These are phyloP conservation scores for Podaxis mareebaensis DNA, from an alignment of 768 basidiomycete genomes.

Conservation along the genomic window DNA sequence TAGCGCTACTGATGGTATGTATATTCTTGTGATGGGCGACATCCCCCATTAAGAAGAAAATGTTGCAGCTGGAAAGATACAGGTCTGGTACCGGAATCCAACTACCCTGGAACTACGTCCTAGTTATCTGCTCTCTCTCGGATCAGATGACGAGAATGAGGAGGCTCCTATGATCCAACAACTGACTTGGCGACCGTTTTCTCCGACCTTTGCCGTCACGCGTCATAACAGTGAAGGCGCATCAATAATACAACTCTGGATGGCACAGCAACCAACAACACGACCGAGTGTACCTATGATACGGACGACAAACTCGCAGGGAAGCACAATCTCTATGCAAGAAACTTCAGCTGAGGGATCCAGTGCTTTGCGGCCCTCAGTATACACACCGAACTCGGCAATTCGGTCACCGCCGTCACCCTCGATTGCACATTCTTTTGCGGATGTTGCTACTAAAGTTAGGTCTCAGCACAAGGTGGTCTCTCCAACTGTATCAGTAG, in stretches of 20 bases:
- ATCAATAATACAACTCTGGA: constrained; percentile 9
- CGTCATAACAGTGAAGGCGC: not conserved
- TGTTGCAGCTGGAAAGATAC: not conserved
- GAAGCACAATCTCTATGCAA: not conserved
- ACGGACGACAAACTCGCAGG: not conserved
- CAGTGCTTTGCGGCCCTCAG: not conserved
- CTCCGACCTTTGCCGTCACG: constrained; percentile 4
- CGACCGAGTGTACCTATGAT: not conserved
- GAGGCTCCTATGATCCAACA: not conserved
- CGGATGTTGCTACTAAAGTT: not conserved
- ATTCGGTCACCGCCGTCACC: not conserved
- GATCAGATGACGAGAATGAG: not conserved
- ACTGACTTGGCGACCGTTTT: constrained; percentile 5
- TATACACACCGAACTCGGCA: not conserved
- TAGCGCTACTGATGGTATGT: not conserved
- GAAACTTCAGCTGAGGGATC: not conserved
- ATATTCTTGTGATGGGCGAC: not conserved
- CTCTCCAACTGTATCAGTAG: not conserved
- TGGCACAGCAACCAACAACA: not conserved
- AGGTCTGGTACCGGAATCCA: not conserved
- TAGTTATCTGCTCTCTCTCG: constrained; percentile 2
- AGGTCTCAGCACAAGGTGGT: not conserved
- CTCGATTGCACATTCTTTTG: not conserved
- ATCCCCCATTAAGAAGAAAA: not conserved
- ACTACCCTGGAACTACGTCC: not conserved